Base-by-base conservation (phyloP, 148 eudicot genomes). In the Rhododendron mucronatum region DNA sequence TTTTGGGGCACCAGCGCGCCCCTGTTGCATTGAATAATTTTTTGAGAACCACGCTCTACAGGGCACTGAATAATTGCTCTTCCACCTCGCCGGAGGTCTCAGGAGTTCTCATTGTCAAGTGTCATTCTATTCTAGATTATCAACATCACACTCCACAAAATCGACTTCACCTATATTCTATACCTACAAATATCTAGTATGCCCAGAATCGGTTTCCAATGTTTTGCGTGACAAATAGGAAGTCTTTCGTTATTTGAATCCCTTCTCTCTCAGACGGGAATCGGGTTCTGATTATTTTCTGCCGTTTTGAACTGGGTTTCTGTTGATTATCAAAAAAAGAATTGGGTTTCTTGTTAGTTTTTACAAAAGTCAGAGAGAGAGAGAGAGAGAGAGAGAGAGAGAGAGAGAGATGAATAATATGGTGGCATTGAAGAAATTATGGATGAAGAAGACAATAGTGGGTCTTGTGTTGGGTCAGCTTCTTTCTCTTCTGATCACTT, bases 401-500 rank as follows among this genome's bases (percentile, higher is more conserved):
- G 80, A 83, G 26, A 65, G 44, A 77, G 21, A 28, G 39, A 78
- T 12, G 69, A 21, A 30, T 50, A 48, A 28, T 3, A 89, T 90
- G 90, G 87, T 53, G 83, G 50, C 83, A 81, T 82, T 83, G 16
- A 89, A 73, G 78, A 88, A 87, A 21, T 73, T 92, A 11, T 89
- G 78, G 86, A 88, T 84, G 63, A 93, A 91, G 87, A 91, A 89
- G 82, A 92, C 91, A 77, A 65, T 94, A 82, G 79, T 90, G 53
- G 92, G 91, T 53, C 90, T 93, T 82, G 81, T 87, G n/a, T 83
- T 94, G 90, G 97, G 95, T 2, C 95, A 94, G 85, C 63, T 93
- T 83, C 91, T 94, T 14, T 94, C 97, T 47, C 91, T 94, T 84
- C 80, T 94, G 3, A 91, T 93, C 86, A 93, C 93, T 87, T 93